Percentiles rank a stretch among this genome's conserved stretches.
Evolutionary conservation across 805 yeast genomes (phyloP).

Genomic region (Metschnikowia reukaufii): DNA sequence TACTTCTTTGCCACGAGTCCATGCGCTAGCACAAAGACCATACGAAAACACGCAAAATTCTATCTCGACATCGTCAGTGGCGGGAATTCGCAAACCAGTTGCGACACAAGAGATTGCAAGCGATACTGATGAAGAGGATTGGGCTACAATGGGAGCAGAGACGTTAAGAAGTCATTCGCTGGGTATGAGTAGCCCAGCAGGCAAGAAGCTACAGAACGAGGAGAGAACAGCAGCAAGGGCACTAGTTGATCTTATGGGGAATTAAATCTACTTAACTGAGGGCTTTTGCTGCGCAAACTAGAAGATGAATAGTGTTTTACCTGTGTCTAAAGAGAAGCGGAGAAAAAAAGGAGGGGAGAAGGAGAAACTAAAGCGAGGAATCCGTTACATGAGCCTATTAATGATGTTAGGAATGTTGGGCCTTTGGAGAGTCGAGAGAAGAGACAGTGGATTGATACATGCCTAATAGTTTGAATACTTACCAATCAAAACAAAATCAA

Average conservation of each 20-base stretch:
- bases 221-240: constrained; percentile 63
- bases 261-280: constrained; percentile 2
- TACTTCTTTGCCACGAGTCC: constrained; percentile 23
- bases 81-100: background rate
- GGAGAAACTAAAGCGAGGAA: too few relatives aligned
- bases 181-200: constrained; percentile 18
- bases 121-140: constrained; percentile 96
- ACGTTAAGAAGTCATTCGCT: constrained; percentile 45
- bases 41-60: constrained; percentile 6
- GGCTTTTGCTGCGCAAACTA: background rate
- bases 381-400: too few relatives aligned
- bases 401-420: too few relatives aligned
- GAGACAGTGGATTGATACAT: too few relatives aligned
- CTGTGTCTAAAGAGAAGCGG: too few relatives aligned
- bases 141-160: constrained; percentile 88
- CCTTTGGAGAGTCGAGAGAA: too few relatives aligned
- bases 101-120: constrained; percentile 27
- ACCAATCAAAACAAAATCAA: too few relatives aligned
- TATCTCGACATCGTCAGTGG: background rate
- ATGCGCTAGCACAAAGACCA: constrained; percentile 3
- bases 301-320: background rate
- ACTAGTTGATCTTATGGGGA: constrained; percentile 55
- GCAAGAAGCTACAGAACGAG: constrained; percentile 25
- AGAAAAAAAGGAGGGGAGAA: too few relatives aligned
- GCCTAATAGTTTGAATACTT: too few relatives aligned